These are phyloP conservation scores for Magnusiomyces paraingens DNA, from an alignment of 1,139 yeast species.

Conservation along the genomic window DNA sequence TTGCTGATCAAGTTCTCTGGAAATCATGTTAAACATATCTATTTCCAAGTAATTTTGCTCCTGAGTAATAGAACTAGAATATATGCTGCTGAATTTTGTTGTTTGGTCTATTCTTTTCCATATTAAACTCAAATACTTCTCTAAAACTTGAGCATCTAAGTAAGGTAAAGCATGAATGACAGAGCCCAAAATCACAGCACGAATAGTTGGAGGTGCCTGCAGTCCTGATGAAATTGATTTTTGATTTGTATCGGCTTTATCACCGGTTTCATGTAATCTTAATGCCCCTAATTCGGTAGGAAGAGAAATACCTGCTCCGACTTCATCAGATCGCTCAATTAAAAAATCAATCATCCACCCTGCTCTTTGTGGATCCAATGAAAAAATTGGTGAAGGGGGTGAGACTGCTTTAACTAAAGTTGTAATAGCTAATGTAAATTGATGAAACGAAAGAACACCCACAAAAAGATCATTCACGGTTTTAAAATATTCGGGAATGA, in stretches of 20 bases:
- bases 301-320: constrained; percentile 31
- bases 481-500: constrained; percentile 34
- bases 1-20: constrained; percentile 49
- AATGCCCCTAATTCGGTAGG: constrained; percentile 32
- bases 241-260: constrained; percentile 11
- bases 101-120: constrained; percentile 15
- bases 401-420: constrained; percentile 49
- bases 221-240: constrained; percentile 24
- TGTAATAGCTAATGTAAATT: constrained; percentile 53
- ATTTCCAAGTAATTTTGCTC: constrained; percentile 35
- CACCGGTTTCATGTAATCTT: constrained; percentile 23
- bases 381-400: constrained; percentile 37
- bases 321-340: constrained; percentile 14
- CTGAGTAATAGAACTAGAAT: constrained; percentile 11
- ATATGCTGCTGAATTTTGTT: not conserved
- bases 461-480: constrained; percentile 52
- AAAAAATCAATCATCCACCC: constrained; percentile 34
- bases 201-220: constrained; percentile 37
- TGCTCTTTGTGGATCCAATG: constrained; percentile 31
- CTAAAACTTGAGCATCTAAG: constrained; percentile 41
- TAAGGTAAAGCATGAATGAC: constrained; percentile 52
- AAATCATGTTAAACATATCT: constrained; percentile 38
- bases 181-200: constrained; percentile 47
- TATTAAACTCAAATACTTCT: constrained; percentile 12
- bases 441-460: constrained; percentile 45